Evolutionary conservation across 2,329 filamentous ascomycete species (phyloP), one percentile per base, ranked within the genome.

Genomic region (Verticillium isaacii): DNA sequence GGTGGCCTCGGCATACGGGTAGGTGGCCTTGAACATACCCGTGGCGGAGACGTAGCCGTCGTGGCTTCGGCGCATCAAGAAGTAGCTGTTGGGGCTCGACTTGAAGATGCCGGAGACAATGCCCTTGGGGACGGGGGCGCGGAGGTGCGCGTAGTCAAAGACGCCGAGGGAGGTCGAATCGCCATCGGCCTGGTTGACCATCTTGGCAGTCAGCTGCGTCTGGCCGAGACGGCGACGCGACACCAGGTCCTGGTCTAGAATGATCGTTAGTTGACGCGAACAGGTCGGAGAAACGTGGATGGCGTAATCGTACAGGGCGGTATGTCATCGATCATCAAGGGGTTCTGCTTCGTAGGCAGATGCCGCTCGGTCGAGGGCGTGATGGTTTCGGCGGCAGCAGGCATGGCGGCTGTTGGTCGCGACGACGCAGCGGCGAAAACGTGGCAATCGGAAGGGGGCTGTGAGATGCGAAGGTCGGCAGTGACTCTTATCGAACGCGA

Each of bases 91-190:
- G 5, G 95, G 94, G 73, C 88, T 88, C 63, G 88, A 89, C 71
- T 91, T 89, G 81, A 98, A 98, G 70, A 99, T 96, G 72, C 95
- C 95, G 6, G 93, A 97, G 32, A 88, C 86, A 68, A 98, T 89
- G 66, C 95, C 93, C 76, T 93, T 95, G 58, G 95, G 95, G 56
- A 99, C 80, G 15, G 95, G 94, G 64, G 93, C 94, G 71, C 94
- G 90, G 58, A 99, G 83, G 74, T 99, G 95, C 66, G 93, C 94
- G 76, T 99, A 99, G 77, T 98, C 95, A 74, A 99, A 97, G 56
- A 89, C 87, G 59, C 92, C 92, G 64, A 95, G 81, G 68, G 89
- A 88, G 67, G 89, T 83, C 56, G 87, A 82, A 73, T 92, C 91
- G 61, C 88, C 86, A 66, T 92, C 89, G 74, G 88, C 86, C n/a